Percentiles rank a stretch among this genome's conserved stretches.
Conservation (phyloP, 73 alveolate species). For the Paraurostyla sp. region DNA sequence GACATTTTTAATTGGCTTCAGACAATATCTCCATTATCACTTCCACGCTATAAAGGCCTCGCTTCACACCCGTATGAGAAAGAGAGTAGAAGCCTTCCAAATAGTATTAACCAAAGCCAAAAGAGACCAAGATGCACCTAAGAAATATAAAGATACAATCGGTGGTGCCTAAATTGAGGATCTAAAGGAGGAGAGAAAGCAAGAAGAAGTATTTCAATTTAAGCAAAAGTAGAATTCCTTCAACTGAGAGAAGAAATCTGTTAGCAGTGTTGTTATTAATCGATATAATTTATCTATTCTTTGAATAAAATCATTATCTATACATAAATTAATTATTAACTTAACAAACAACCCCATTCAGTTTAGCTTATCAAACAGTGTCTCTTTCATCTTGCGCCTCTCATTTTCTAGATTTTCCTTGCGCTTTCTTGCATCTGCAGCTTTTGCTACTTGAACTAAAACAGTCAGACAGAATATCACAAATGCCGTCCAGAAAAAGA, state of each 20-base stretch:
- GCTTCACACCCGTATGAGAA: constrained; percentile 79
- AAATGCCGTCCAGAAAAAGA: neutral
- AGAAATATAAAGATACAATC: constrained; percentile 26
- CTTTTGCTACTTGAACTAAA: neutral
- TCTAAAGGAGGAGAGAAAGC: constrained; percentile 40
- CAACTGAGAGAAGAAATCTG: too few relatives aligned
- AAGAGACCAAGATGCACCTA: constrained; percentile 58
- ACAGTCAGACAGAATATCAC: neutral
- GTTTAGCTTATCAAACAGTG: neutral
- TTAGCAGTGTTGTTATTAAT: too few relatives aligned
- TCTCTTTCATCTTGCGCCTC: neutral
- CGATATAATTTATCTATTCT: too few relatives aligned
- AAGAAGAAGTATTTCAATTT: constrained; percentile 33
- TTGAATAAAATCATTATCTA: too few relatives aligned
- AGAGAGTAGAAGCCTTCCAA: constrained; percentile 73
- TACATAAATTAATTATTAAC: too few relatives aligned
- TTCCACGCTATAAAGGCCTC: constrained; percentile 70
- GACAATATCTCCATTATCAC: constrained; percentile 75
- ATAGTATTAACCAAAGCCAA: constrained; percentile 63
- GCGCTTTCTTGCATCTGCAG: neutral
- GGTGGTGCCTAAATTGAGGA: constrained; percentile 39
- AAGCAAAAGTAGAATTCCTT: constrained; percentile 26
- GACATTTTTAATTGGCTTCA: constrained; percentile 58
- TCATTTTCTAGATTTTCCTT: neutral
- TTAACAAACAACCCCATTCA: too few relatives aligned